Percentiles rank a stretch among this genome's conserved stretches.
These are phyloP conservation scores for Trapa bicornis DNA, from an alignment of 345 rosid species.

Conservation along the genomic window DNA sequence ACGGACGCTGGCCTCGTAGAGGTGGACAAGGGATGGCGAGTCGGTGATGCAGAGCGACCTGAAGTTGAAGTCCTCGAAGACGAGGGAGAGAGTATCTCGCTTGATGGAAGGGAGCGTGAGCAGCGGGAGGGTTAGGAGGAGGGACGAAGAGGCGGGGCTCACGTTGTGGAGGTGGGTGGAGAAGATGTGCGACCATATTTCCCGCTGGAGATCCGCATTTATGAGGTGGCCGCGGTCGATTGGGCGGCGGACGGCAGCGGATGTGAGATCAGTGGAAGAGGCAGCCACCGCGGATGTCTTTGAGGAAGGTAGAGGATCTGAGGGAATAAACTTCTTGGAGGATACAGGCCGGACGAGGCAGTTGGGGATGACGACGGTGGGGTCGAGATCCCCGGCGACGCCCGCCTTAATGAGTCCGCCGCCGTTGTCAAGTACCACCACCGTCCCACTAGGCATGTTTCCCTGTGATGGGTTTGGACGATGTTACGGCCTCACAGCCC, in stretches of 20 bases:
- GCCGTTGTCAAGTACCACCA: slow-evolving; percentile 85
- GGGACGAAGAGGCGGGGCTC: slow-evolving; percentile 41
- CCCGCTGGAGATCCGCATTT: slow-evolving; percentile 77
- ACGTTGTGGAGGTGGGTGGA: slow-evolving; percentile 41
- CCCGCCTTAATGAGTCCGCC: slow-evolving; percentile 78
- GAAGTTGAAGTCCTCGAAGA: slow-evolving; percentile 86
- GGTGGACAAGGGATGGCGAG: slow-evolving; percentile 64
- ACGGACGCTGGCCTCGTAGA: slow-evolving; percentile 54
- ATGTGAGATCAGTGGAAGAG: slow-evolving; percentile 58
- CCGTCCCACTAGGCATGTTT: slow-evolving; percentile 8
- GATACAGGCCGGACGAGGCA: slow-evolving; percentile 75
- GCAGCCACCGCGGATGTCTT: slow-evolving; percentile 22
- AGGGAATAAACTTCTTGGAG: slow-evolving; percentile 61
- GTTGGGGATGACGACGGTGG: slow-evolving; percentile 57
- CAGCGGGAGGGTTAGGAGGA: slow-evolving; percentile 73
- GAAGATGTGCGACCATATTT: slow-evolving; percentile 82
- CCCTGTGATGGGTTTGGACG: too few relatives aligned
- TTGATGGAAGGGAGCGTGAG: slow-evolving; percentile 62
- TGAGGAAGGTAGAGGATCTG: slow-evolving; percentile 17
- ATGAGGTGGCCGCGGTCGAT: slow-evolving; percentile 90
- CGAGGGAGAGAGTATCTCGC: slow-evolving; percentile 76
- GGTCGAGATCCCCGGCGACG: slow-evolving; percentile 75
- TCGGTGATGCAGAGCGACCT: slow-evolving; percentile 51
- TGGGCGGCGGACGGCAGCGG: slow-evolving; percentile 90
- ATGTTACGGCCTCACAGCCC: neutral